Base-by-base conservation (phyloP, 805 yeast genomes). In the Saccharomycopsis fermentans region DNA sequence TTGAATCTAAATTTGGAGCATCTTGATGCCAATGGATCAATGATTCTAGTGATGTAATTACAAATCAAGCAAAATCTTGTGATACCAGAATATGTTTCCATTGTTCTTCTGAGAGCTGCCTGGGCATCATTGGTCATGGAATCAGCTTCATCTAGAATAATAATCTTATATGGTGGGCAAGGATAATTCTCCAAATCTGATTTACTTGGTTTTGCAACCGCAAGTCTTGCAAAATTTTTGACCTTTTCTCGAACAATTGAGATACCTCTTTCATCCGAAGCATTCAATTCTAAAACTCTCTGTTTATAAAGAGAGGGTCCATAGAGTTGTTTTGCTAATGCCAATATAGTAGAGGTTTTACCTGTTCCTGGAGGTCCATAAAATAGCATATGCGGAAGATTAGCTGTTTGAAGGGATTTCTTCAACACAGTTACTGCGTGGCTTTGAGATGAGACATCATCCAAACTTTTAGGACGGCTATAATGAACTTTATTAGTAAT, bases 71-170 rank as follows among this genome's bases (percentile, higher is more conserved):
- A 94, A 73, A 94, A 94, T 65, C 99, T 79, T 1, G 99, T 88
- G 56, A 90, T 90, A 43, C 81, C 80, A 1, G 98, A 87, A 71
- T 88, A 91, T 3, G 85, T 87, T 68, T 90, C 97, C 91, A 87
- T 87, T 1, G 96, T 92, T 71, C 99, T 81, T 73, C 99, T 82
- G 63, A 94, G 76, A 1, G 99, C 99, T 58, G 90, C 82, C 69
- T 94, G 99, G 0, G 99, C 99, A 66, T 90, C 97, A 50, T 89
- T 81, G 9, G 99, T 94, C 97, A 94, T 94, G 12, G 96, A 89
- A 70, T 94, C 97, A 0, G 97, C 97, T 71, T 91, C 97, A 73
- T 91, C 97, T 57, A 94, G 73, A 50, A 94, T 88, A 63, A 94
- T 86, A 65, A 94, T 82, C 69, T 94, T 94, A 72, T 88, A 94